These are phyloP conservation scores for Chaetoscypha palmicola DNA, from an alignment of 2,329 filamentous ascomycete species.

Conservation along the genomic window DNA sequence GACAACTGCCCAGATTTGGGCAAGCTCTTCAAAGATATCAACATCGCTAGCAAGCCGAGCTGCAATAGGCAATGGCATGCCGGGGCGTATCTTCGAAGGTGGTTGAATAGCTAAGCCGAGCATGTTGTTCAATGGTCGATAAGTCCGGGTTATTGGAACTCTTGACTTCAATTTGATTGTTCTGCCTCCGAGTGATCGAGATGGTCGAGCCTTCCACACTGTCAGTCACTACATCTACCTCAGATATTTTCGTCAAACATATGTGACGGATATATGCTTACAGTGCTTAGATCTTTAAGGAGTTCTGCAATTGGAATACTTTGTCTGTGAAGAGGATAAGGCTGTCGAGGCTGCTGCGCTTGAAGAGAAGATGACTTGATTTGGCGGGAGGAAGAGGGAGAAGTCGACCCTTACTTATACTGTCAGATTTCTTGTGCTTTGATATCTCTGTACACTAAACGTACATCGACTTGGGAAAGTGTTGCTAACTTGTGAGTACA, in stretches of 20 bases:
- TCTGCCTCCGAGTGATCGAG: no score
- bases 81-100: conserved; percentile 19
- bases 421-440: not conserved
- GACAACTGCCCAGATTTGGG: conserved; percentile 24
- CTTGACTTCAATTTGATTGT: not conserved
- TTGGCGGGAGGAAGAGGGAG: not conserved
- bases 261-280: no score
- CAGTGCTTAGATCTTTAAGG: no score
- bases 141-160: not conserved
- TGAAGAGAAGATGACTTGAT: no score
- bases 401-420: not conserved
- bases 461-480: not conserved
- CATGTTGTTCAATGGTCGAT: not conserved
- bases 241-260: no score
- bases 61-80: conserved; percentile 23
- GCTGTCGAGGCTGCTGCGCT: no score
- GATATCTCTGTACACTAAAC: not conserved
- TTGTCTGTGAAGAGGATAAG: no score
- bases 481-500: not conserved
- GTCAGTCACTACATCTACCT: no score
- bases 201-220: no score
- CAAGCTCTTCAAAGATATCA: conserved; percentile 24
- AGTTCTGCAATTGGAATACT: no score
- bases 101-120: conserved; percentile 26
- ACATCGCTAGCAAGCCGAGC: conserved; percentile 23